Conservation (phyloP, 1,284 basidiomycete species). For the Rhodotorula glutinis region DNA sequence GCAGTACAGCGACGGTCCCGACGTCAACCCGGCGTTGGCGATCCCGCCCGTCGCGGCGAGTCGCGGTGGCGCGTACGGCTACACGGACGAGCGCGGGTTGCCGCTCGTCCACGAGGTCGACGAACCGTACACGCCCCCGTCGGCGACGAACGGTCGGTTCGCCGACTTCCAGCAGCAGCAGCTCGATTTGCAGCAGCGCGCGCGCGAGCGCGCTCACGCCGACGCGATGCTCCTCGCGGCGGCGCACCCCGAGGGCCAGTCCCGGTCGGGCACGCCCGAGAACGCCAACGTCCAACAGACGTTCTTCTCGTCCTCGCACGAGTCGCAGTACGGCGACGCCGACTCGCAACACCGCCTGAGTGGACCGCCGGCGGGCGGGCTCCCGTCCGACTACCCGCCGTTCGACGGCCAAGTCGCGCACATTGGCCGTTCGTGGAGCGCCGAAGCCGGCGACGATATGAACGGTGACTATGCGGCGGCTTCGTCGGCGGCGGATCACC, state of each 20-base stretch:
- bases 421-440: neutral
- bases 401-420: neutral
- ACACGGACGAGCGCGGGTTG: slow-evolving; percentile 19
- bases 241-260: neutral
- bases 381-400: neutral
- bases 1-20: slow-evolving; percentile 18
- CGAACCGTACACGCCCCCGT: slow-evolving; percentile 7
- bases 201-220: neutral
- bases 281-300: slow-evolving; percentile 41
- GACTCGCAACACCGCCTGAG: neutral
- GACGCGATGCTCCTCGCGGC: neutral
- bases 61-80: neutral
- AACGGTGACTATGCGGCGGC: neutral
- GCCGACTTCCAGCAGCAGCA: slow-evolving; percentile 5
- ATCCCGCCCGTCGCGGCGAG: slow-evolving; percentile 1
- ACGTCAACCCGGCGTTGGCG: neutral
- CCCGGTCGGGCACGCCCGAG: slow-evolving; percentile 38
- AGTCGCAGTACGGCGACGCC: neutral
- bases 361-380: no score
- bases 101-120: slow-evolving; percentile 18
- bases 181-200: neutral
- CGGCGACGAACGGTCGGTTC: neutral
- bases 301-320: slow-evolving; percentile 17
- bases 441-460: neutral
- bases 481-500: neutral